These are phyloP conservation scores for Fusarium hainanense DNA, from an alignment of 2,329 filamentous ascomycete genomes.

Conservation along the genomic window DNA sequence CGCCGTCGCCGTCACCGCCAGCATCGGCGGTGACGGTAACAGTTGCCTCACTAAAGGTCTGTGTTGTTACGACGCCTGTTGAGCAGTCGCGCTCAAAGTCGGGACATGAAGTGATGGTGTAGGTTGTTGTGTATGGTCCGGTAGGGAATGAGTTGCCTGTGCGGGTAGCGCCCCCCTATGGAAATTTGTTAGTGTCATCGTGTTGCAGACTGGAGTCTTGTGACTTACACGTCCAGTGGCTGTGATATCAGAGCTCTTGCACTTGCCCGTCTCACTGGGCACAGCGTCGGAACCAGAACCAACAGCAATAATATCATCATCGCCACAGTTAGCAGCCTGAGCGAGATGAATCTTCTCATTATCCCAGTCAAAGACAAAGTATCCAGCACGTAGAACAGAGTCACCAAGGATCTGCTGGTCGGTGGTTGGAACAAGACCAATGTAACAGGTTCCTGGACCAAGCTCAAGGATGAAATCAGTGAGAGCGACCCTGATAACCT, in stretches of 20 bases:
- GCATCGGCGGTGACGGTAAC: conserved; percentile 40
- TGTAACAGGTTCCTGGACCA: conserved; percentile 53
- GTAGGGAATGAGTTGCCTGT: conserved; percentile 26
- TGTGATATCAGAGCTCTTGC: conserved; percentile 47
- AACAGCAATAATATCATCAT: conserved; percentile 53
- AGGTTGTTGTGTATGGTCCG: conserved; percentile 42
- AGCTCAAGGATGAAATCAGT: conserved; percentile 63
- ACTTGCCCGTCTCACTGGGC: conserved; percentile 51
- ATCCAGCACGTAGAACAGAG: conserved; percentile 57
- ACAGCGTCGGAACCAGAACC: conserved; percentile 50
- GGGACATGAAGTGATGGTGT: conserved; percentile 46
- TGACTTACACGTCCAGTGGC: conserved; percentile 20
- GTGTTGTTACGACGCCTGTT: conserved; percentile 45
- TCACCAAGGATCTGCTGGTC: conserved; percentile 59
- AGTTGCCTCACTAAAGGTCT: conserved; percentile 36
- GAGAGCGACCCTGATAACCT: conserved; percentile 56
- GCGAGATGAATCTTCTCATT: conserved; percentile 56
- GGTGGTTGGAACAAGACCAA: conserved; percentile 55
- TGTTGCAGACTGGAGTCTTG: neutral
- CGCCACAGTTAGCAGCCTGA: conserved; percentile 55
- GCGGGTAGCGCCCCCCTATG: conserved; percentile 16
- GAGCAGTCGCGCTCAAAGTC: conserved; percentile 37
- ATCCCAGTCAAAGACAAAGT: conserved; percentile 61
- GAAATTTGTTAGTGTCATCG: neutral
- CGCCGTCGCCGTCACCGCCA: conserved; percentile 5